Percentiles rank a stretch among this genome's conserved stretches.
phyloP scores from a whole-genome alignment of 148 eudicot genomes.

The Limonium bicolor region DNA sequence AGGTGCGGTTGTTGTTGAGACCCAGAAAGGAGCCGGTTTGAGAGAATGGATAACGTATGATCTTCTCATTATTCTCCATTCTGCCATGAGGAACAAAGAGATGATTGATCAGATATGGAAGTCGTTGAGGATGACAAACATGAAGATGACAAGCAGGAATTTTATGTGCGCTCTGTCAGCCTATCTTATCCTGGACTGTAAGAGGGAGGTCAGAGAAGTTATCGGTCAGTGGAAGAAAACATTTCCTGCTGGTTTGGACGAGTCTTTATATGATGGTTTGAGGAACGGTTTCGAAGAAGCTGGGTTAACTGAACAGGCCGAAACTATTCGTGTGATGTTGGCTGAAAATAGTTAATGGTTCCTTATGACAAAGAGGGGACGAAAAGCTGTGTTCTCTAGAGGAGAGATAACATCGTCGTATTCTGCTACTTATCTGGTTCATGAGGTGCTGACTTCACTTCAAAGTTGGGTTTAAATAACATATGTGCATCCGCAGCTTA shows the following conservation, averaged over 20 bases:
- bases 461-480: too few species aligned
- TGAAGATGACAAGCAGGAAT: conserved; percentile 73
- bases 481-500: too few species aligned
- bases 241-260: conserved; percentile 30
- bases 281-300: conserved; percentile 44
- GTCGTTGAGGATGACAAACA: conserved; percentile 68
- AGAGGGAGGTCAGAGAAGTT: conserved; percentile 56
- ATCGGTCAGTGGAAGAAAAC: conserved; percentile 72
- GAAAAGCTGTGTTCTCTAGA: too few species aligned
- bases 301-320: conserved; percentile 48
- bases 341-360: conserved; percentile 22
- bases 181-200: conserved; percentile 67
- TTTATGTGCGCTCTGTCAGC: conserved; percentile 58
- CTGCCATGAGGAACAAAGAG: conserved; percentile 65
- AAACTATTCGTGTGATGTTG: conserved; percentile 26
- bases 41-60: conserved; percentile 87
- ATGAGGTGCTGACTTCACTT: too few species aligned
- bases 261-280: conserved; percentile 34
- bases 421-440: too few species aligned
- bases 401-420: too few species aligned
- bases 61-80: conserved; percentile 58
- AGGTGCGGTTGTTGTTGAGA: conserved; percentile 41
- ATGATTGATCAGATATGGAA: conserved; percentile 72
- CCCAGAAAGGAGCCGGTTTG: conserved; percentile 43
- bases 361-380: too few species aligned